Conservation (phyloP, 805 yeast genomes). For the Candida ponderosae region DNA sequence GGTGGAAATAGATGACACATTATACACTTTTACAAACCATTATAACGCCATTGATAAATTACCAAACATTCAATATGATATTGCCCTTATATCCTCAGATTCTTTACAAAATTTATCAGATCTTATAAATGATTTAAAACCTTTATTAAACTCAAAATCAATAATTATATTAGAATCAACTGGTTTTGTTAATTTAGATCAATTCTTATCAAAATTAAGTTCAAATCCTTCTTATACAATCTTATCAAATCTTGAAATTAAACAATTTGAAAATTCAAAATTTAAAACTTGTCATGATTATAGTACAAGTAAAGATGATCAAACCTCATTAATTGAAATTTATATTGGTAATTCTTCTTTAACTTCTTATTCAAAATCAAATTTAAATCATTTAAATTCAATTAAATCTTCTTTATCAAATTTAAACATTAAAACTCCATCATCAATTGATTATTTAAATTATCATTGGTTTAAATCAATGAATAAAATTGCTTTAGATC, state of each 20-base stretch:
- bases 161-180: constrained; percentile 60
- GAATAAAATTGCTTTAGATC: constrained; percentile 60
- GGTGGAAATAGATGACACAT: neutral
- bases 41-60: constrained; percentile 18
- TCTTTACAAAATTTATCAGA: constrained; percentile 46
- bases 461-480: neutral
- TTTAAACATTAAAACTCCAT: neutral
- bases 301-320: constrained; percentile 29
- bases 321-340: constrained; percentile 37
- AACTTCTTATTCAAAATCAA: constrained; percentile 3
- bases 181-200: constrained; percentile 66
- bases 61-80: constrained; percentile 26
- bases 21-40: constrained; percentile 11
- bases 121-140: constrained; percentile 28
- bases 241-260: constrained; percentile 30
- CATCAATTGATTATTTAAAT: neutral
- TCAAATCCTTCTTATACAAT: constrained; percentile 24
- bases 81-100: constrained; percentile 36
- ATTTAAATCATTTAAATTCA: neutral
- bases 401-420: neutral
- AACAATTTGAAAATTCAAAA: constrained; percentile 53
- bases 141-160: constrained; percentile 34
- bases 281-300: constrained; percentile 26
- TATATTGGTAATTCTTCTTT: constrained; percentile 31
- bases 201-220: constrained; percentile 38